Evolutionary conservation across 2,329 filamentous ascomycete species (phyloP).

Genomic region (Seiridium unicorne): DNA sequence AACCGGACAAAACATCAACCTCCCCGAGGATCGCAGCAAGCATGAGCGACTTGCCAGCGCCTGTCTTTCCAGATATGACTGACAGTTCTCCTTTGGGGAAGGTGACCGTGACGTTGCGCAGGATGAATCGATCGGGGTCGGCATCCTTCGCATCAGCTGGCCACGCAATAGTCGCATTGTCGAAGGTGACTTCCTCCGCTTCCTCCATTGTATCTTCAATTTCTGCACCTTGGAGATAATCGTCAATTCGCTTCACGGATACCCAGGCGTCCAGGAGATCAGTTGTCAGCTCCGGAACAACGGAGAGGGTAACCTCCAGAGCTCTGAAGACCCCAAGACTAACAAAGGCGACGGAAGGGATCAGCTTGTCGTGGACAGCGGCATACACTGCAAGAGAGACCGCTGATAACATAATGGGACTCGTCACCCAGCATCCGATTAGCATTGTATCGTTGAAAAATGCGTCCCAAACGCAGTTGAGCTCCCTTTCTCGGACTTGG

Average conservation of each 20-base stretch:
- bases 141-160: conserved; percentile 61
- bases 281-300: conserved; percentile 72
- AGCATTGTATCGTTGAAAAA: conserved; percentile 64
- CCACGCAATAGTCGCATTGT: conserved; percentile 71
- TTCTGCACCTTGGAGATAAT: conserved; percentile 68
- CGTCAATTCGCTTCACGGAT: conserved; percentile 70
- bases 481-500: conserved; percentile 63
- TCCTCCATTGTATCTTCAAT: conserved; percentile 52
- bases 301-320: conserved; percentile 69
- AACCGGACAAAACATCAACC: conserved; percentile 65
- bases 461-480: conserved; percentile 63
- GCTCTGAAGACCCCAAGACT: conserved; percentile 71
- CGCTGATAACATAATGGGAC: conserved; percentile 71
- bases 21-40: conserved; percentile 74
- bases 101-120: conserved; percentile 62
- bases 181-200: conserved; percentile 61
- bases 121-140: conserved; percentile 60
- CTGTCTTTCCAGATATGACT: conserved; percentile 74
- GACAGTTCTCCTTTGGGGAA: conserved; percentile 71
- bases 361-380: conserved; percentile 57
- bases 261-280: conserved; percentile 70
- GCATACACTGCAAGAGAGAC: conserved; percentile 70
- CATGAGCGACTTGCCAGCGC: conserved; percentile 74
- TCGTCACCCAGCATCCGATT: conserved; percentile 69
- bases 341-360: conserved; percentile 76